Evolutionary conservation across 164 flowering plant species (phyloP).

Genomic region (Nymphaea thermarum): DNA sequence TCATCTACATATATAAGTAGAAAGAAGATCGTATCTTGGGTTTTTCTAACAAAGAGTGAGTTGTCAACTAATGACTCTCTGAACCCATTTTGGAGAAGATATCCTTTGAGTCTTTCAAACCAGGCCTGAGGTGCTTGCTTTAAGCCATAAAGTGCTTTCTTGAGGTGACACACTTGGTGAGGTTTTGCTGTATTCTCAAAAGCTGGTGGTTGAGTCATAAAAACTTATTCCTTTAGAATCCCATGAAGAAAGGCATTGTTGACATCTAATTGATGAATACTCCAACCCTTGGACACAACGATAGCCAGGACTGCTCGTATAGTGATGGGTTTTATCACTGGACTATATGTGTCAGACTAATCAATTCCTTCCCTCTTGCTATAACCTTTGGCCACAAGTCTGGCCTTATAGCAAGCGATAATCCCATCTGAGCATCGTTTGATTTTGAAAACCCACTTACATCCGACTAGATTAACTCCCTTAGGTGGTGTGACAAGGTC

Average conservation of each 20-base stretch:
- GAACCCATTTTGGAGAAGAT: not conserved
- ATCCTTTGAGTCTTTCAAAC: not conserved
- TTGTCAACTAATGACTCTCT: not conserved
- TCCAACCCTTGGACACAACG: not conserved
- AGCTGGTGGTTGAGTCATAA: conserved; percentile 1
- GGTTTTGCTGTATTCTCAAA: not conserved
- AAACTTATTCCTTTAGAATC: not conserved
- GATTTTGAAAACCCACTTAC: conserved; percentile 1
- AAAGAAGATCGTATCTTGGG: not conserved
- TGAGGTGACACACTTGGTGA: not conserved
- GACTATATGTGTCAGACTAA: not conserved
- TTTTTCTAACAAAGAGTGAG: not conserved
- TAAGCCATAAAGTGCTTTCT: conserved; percentile 3
- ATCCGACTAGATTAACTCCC: not conserved
- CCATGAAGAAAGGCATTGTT: conserved; percentile 1
- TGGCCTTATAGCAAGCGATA: not conserved
- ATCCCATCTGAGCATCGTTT: not conserved
- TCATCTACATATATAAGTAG: conserved; percentile 1
- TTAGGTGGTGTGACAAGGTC: not conserved
- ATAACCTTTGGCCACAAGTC: conserved; percentile 3
- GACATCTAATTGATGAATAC: not conserved
- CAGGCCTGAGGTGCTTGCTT: not conserved
- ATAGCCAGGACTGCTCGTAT: not conserved
- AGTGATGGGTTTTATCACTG: not conserved
- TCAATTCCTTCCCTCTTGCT: not conserved